Evolutionary conservation across 2,329 filamentous ascomycete genomes (phyloP), one percentile per base, ranked within the genome.

Genomic region (Scedosporium apiospermum): DNA sequence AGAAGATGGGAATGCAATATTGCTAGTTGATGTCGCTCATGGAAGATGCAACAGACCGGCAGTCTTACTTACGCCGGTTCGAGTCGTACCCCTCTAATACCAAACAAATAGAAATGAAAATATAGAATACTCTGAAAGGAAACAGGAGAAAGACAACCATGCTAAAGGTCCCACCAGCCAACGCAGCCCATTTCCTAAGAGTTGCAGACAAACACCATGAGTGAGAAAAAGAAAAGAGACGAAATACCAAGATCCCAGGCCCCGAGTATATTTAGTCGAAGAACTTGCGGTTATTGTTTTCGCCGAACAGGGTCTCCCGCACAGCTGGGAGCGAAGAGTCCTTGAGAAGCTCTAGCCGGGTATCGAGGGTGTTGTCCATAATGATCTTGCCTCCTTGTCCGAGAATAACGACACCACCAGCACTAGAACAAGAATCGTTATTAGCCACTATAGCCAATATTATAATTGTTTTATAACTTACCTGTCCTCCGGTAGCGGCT

Each of bases 331-430:
- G 84, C 60, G 91, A 90, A 68, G 90, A 89, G 63, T 88, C 87
- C 77, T 96, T 89, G 67, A 98, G 85, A 65, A 98, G 82, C 71
- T 84, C 85, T 76, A 99, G 81, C 68, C 95, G 88, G 73, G 96
- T 90, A 74, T 98, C 95, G 69, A 98, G 90, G 62, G 95, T 98
- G 81, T 99, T 98, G 84, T 97, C 93, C 76, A 99, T 93, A 71
- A 96, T 92, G 74, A 99, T 98, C 83, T 93, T 97, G 74, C 95
- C 95, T 67, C 82, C 82, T 68, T 89, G 88, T 67, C 93, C 91
- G 62, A 96, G 77, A 67, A 99, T 86, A 64, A 84, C 75, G 63
- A 96, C 82, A 70, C 95, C 95, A 65, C 95, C 95, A 64, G 92
- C 83, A 71, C 95, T 98, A 68, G 65, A 60, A 30, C 38, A 21